Percentiles rank a stretch among this genome's conserved stretches.
phyloP scores from a whole-genome alignment of 441 rosid genomes.

The Mallotus repandus region DNA sequence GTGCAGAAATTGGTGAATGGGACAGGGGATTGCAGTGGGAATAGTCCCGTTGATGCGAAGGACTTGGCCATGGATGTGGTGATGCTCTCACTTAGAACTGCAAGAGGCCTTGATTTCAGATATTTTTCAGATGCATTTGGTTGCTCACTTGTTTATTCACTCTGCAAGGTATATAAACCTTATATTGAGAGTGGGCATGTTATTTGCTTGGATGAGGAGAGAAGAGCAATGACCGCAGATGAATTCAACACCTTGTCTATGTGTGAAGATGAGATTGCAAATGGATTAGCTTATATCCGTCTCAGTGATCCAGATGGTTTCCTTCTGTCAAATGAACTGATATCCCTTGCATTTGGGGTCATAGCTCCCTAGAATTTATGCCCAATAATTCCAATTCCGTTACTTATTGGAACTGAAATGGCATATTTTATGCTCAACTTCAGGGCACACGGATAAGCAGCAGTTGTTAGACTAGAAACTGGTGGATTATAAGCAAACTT shows the following conservation, averaged over 20 bases:
- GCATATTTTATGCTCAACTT: too few species aligned
- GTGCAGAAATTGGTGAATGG: constrained; percentile 66
- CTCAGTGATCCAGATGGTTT: constrained; percentile 94
- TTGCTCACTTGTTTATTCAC: constrained; percentile 42
- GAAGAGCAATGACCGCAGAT: constrained; percentile 41
- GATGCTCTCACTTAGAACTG: constrained; percentile 91
- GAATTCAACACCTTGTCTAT: constrained; percentile 36
- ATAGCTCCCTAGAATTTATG: constrained; percentile 41
- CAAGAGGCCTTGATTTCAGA: constrained; percentile 71
- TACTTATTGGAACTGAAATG: not conserved
- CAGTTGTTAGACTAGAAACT: not conserved
- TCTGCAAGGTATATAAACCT: constrained; percentile 64
- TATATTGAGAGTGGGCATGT: constrained; percentile 72
- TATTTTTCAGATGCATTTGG: constrained; percentile 67
- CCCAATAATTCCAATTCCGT: constrained; percentile 30
- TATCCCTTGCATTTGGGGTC: constrained; percentile 65
- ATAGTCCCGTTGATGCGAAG: constrained; percentile 41
- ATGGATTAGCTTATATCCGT: constrained; percentile 51
- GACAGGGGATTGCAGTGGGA: constrained; percentile 31
- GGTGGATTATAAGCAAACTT: not conserved
- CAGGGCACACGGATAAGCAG: not conserved
- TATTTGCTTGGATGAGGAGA: constrained; percentile 59
- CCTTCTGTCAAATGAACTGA: constrained; percentile 83
- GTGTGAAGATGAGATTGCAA: constrained; percentile 35
- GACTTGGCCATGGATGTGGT: constrained; percentile 75